These are phyloP conservation scores for Cephaloascus albidus DNA, from an alignment of 805 yeast species.

Conservation along the genomic window DNA sequence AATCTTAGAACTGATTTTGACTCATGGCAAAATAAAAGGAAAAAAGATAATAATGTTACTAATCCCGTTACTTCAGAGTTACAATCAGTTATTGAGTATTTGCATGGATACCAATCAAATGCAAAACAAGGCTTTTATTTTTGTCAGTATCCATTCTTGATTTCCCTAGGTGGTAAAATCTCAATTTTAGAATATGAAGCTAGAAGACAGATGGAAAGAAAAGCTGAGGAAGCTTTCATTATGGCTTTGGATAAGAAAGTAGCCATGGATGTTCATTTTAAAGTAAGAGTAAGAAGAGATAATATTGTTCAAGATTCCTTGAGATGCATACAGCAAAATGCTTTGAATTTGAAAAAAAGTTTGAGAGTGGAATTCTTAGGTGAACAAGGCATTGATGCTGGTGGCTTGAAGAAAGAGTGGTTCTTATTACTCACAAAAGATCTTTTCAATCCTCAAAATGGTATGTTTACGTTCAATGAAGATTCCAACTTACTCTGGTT, in stretches of 20 bases:
- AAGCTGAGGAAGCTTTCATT: slow-evolving; percentile 85
- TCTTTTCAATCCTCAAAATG: slow-evolving; percentile 58
- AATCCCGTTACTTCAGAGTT: slow-evolving; percentile 16
- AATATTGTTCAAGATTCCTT: slow-evolving; percentile 70
- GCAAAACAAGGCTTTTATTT: slow-evolving; percentile 37
- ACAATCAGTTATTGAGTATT: slow-evolving; percentile 34
- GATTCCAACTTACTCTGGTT: slow-evolving; percentile 78
- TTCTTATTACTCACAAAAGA: slow-evolving; percentile 64
- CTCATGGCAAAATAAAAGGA: slow-evolving; percentile 55
- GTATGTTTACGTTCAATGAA: slow-evolving; percentile 56
- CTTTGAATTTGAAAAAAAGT: slow-evolving; percentile 59
- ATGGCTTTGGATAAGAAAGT: slow-evolving; percentile 56
- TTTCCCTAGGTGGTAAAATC: slow-evolving; percentile 78
- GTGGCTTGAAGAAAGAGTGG: slow-evolving; percentile 94
- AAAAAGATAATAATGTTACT: slow-evolving; percentile 6
- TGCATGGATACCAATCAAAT: slow-evolving; percentile 29
- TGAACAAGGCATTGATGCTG: slow-evolving; percentile 94
- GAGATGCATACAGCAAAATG: slow-evolving; percentile 44
- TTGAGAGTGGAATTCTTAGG: slow-evolving; percentile 70
- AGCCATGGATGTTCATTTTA: slow-evolving; percentile 59
- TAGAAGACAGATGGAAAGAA: slow-evolving; percentile 68
- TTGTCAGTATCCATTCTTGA: slow-evolving; percentile 77
- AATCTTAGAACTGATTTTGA: slow-evolving; percentile 76
- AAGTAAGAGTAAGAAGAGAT: slow-evolving; percentile 58
- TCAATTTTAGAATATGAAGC: slow-evolving; percentile 78